A percentile compares a stretch with the other conserved stretches of the same genome.
phyloP scores from a whole-genome alignment of 78 protist species.

The Dictyostelium intermedium region DNA sequence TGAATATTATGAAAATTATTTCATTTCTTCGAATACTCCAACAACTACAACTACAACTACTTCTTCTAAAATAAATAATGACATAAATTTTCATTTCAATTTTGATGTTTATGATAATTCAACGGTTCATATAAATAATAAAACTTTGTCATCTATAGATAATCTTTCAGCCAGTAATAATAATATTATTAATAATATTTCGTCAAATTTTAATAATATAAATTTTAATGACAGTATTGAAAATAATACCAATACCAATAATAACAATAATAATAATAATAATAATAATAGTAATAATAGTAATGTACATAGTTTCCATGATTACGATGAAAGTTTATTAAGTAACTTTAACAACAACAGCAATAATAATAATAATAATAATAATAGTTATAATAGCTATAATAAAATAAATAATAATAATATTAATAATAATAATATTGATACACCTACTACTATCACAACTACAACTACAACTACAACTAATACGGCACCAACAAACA shows the following conservation, averaged over 20 bases:
- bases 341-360: neutral
- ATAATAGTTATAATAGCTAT: too few relatives aligned
- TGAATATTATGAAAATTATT: neutral
- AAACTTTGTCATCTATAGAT: neutral
- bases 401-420: neutral
- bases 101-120: conserved; percentile 30
- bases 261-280: neutral
- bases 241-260: neutral
- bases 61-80: neutral
- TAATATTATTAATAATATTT: neutral
- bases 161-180: neutral
- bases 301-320: neutral
- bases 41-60: neutral
- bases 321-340: neutral
- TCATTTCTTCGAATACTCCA: neutral
- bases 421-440: neutral
- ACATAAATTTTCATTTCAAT: conserved; percentile 11
- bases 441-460: neutral
- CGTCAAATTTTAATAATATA: neutral
- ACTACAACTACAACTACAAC: neutral
- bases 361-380: too few relatives aligned
- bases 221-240: neutral
- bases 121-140: neutral
- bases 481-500: neutral
- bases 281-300: neutral